Base-by-base conservation (phyloP, 805 yeast genomes). In the Komagataella mondaviorum region DNA sequence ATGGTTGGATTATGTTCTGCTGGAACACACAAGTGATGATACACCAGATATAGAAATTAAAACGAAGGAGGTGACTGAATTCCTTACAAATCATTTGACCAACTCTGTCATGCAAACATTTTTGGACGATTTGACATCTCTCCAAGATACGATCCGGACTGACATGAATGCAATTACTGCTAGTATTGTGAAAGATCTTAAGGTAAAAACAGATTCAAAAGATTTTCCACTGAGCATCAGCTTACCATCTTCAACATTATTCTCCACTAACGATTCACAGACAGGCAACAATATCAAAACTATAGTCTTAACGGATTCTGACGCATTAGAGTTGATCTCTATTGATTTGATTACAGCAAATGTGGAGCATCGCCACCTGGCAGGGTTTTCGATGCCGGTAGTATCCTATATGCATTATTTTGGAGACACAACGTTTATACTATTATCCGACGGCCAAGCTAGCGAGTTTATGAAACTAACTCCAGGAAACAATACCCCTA, bases 1-100 rank as follows among this genome's bases (percentile, higher is more conserved):
- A 14, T 78, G 82, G 82, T 54, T 70, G 14, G 67, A 59, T 51
- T 61, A 51, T 59, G 68, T 52, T 52, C 68, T 56, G 69, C 65
- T 56, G 59, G 73, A 59, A 56, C 70, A 55, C 20, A 69, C 56
- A 20, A 72, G 72, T 6, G 77, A 72, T 44, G 65, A 65, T 46
- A 57, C 61, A n/a, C 52, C 56, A 4, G 52, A 55, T 39, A 51
- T 36, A 8, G 45, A 55, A 54, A 24, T 57, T 7, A 46, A 53
- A 20, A 59, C 69, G 1, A 57, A 61, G 23, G 65, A 63, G 22
- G 60, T 70, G 5, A 63, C 65, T n/a, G 57, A 60, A 8, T 68
- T 60, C 53, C 56, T 71, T 46, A 57, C 60, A 22, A 55, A 55
- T 23, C 56, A 60, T 2, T 52, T 59, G n/a, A 44, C 43, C 2